Conservation (phyloP, 2,329 filamentous ascomycete species). For the Corinectria fuckeliana region DNA sequence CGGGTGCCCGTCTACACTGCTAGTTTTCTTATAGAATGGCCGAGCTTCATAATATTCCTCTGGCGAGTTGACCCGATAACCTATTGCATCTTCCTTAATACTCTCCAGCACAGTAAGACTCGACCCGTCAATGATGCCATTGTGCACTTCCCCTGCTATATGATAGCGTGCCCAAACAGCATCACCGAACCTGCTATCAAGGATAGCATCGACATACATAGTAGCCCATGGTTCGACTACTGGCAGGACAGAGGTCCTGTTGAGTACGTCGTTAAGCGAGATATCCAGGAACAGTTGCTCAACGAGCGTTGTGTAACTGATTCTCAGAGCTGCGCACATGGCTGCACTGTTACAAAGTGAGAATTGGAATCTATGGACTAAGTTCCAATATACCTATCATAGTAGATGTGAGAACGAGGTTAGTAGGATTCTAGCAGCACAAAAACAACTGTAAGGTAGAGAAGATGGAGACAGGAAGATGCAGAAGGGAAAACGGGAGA, state of each 20-base stretch:
- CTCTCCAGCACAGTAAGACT: not conserved
- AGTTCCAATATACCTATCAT: too few relatives aligned
- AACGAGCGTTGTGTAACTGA: not conserved
- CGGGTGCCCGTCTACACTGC: not conserved
- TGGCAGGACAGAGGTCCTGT: not conserved
- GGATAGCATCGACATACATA: conserved; percentile 3
- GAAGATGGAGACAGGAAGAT: not conserved
- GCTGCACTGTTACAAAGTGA: not conserved
- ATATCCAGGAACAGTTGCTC: conserved; percentile 5
- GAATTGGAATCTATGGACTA: not conserved
- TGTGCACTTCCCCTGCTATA: not conserved
- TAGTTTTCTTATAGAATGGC: not conserved
- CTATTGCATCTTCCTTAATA: conserved; percentile 1
- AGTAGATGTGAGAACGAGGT: too few relatives aligned
- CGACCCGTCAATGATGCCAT: not conserved
- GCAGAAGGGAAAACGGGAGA: not conserved
- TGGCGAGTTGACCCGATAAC: not conserved
- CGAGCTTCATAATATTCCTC: not conserved
- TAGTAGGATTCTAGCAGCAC: not conserved
- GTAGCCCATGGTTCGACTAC: conserved; percentile 2
- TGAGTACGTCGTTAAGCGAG: not conserved
- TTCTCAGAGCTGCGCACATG: not conserved
- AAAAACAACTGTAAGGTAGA: not conserved
- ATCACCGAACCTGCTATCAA: not conserved
- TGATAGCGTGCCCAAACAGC: conserved; percentile 11